These are phyloP conservation scores for Ogataea parapolymorpha DNA, from an alignment of 805 yeast genomes.

Conservation along the genomic window DNA sequence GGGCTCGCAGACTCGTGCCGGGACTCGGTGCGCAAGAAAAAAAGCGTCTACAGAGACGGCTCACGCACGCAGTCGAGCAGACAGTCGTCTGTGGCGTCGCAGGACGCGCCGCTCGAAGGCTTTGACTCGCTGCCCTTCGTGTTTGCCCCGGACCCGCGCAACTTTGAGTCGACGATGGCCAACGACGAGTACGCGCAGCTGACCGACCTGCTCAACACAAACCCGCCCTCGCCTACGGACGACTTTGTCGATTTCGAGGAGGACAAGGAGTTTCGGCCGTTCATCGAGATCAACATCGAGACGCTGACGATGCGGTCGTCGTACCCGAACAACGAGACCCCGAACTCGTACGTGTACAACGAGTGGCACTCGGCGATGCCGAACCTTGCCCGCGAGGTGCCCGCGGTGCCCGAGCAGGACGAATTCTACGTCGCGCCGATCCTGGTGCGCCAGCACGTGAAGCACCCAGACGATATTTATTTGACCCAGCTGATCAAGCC, in stretches of 20 bases:
- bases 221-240: constrained; percentile 34
- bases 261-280: constrained; percentile 28
- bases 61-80: neutral
- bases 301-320: constrained; percentile 31
- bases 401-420: constrained; percentile 38
- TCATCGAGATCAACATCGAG: constrained; percentile 28
- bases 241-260: constrained; percentile 28
- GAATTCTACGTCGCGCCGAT: constrained; percentile 55
- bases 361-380: constrained; percentile 51
- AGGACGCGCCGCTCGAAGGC: neutral
- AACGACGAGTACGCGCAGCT: constrained; percentile 42
- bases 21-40: constrained; percentile 52
- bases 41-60: constrained; percentile 8
- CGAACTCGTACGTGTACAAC: constrained; percentile 45
- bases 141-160: constrained; percentile 20
- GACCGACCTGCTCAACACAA: constrained; percentile 36
- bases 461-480: constrained; percentile 48
- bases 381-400: constrained; percentile 43
- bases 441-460: constrained; percentile 53
- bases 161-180: constrained; percentile 34
- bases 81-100: neutral
- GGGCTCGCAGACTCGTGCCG: constrained; percentile 50
- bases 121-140: constrained; percentile 1
- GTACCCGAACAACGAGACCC: constrained; percentile 32
- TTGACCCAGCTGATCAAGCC: constrained; percentile 41